phyloP scores from a whole-genome alignment of 2,329 filamentous ascomycete genomes.

The Coniosporium tulheliwenetii region DNA sequence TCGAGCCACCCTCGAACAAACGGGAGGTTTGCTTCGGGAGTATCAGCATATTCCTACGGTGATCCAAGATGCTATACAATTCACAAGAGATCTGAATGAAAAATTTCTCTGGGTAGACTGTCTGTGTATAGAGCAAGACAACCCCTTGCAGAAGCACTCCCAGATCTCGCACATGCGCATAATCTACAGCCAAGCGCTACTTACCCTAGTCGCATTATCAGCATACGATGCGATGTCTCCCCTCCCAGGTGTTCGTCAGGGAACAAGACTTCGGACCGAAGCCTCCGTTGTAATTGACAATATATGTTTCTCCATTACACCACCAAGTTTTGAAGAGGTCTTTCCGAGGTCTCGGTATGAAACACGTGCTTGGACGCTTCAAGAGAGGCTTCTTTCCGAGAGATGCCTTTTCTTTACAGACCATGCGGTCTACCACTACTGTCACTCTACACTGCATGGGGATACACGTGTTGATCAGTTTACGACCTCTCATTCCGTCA shows the following conservation, averaged over 20 bases:
- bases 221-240: not conserved
- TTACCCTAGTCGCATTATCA: constrained; percentile 2
- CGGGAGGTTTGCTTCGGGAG: not conserved
- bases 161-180: constrained; percentile 4
- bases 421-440: not conserved
- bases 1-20: not conserved
- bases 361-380: not conserved
- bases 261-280: too few species aligned
- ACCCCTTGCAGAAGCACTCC: constrained; percentile 2
- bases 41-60: not conserved
- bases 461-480: not conserved
- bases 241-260: not conserved
- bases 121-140: constrained; percentile 6
- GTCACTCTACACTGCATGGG: not conserved
- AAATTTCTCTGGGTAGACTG: constrained; percentile 7
- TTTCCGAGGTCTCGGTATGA: not conserved
- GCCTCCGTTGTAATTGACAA: too few species aligned
- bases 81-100: constrained; percentile 2
- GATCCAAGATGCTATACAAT: constrained; percentile 5
- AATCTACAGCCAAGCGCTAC: constrained; percentile 3
- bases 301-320: too few species aligned
- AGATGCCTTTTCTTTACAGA: not conserved
- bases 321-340: too few species aligned
- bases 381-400: not conserved
- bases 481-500: too few species aligned